phyloP scores from a whole-genome alignment of 2,329 filamentous ascomycete species.

The Periconia sp. region DNA sequence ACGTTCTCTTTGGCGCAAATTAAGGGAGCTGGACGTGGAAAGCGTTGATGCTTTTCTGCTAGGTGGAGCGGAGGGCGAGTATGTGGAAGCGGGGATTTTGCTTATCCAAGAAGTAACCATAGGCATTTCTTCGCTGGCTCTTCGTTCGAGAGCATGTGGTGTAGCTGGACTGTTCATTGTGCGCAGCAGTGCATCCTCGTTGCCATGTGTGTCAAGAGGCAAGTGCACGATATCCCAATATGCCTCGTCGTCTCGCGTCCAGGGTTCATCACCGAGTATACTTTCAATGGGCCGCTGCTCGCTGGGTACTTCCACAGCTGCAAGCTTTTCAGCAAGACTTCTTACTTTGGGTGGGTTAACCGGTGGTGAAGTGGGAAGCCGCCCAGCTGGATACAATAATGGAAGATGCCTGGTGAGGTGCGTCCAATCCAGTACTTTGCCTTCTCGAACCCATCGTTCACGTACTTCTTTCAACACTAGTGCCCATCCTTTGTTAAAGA shows the following conservation, averaged over 20 bases:
- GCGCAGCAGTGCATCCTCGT: not conserved
- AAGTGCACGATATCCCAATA: slow-evolving; percentile 23
- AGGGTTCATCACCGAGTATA: slow-evolving; percentile 24
- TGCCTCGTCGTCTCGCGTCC: slow-evolving; percentile 27
- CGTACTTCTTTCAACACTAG: slow-evolving; percentile 11
- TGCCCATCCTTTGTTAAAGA: slow-evolving; percentile 15
- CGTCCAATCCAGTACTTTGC: slow-evolving; percentile 18
- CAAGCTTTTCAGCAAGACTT: slow-evolving; percentile 27
- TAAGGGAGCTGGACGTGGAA: not conserved
- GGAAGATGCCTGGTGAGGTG: slow-evolving; percentile 12
- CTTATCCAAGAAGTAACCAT: slow-evolving; percentile 8
- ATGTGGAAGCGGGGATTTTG: slow-evolving; percentile 1
- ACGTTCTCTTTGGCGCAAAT: slow-evolving; percentile 1
- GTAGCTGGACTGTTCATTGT: not conserved
- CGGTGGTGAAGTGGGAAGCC: slow-evolving; percentile 23
- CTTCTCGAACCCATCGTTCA: slow-evolving; percentile 10
- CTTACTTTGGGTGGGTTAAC: slow-evolving; percentile 1
- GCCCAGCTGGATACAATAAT: slow-evolving; percentile 19
- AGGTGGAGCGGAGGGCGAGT: not conserved
- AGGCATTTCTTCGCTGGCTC: slow-evolving; percentile 3
- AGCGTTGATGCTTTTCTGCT: not conserved
- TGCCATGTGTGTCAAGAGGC: not conserved
- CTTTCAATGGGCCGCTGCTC: slow-evolving; percentile 1
- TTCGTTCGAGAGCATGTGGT: slow-evolving; percentile 6
- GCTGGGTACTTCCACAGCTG: slow-evolving; percentile 13